Base-by-base conservation (phyloP, 768 basidiomycete genomes). In the Pulveroboletus sp. region DNA sequence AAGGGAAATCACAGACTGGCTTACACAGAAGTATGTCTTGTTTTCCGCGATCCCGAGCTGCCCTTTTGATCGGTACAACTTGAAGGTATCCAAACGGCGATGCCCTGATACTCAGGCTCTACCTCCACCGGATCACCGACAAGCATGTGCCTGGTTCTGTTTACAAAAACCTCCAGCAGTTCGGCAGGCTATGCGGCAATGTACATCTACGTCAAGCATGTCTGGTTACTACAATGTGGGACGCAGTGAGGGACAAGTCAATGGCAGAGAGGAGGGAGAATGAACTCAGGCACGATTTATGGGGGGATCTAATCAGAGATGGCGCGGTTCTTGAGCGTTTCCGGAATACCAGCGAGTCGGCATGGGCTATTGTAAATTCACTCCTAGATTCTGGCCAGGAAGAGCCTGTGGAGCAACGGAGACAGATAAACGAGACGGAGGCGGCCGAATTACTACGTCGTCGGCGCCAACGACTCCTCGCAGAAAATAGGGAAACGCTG, bases 191-290 rank as follows among this genome's bases (percentile, higher is more conserved):
- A 9, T 75, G 73, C 35, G 74, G 72, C 10, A 30, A 55, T 11
- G 22, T 51, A 3, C 55, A 63, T 9, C 45, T 68, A 29, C 54
- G 12, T 31, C 72, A 68, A n/a, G 60, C 69, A 2, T 51, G 65
- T 16, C 51, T 75, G 14, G 59, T 67, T 14, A 74, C 72, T 3
- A 73, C 68, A 2, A 71, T 68, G 66, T 73, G 72, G 73, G 61
- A 63, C 42, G 19, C 6, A 4, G 62, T 57, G 17, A 60, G 45
- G 20, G 64, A 65, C 23, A 26, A 5, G 5, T 6, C 11, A 1
- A 10, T 51, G 8, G 53, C 34, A 17, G 51, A 47, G 7, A 47
- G 22, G 3, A 52, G 49, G 20, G 69, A 72, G 40, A 11, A 20
- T 0, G 51, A 72, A 40, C 62, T 73, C 26, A 50, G 26, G 10